Evolutionary conservation across 2,329 filamentous ascomycete species (phyloP), one percentile per base, ranked within the genome.

Genomic region (Trichoderma hamatum): DNA sequence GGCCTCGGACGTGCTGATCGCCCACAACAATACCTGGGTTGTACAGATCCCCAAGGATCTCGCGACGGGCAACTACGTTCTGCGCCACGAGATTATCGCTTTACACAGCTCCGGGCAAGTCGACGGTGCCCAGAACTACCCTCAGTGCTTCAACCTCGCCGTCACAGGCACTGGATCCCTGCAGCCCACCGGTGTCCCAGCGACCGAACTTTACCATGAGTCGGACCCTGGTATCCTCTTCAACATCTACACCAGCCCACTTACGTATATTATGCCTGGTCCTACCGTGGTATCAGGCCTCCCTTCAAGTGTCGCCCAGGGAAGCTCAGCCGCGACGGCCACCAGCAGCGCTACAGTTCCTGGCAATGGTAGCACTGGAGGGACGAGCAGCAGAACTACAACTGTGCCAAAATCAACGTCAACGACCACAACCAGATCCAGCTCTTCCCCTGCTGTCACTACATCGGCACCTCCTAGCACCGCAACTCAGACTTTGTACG

Each of bases 31-130:
- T 77, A 83, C 78, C 68, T 85, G 83, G 82, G 80, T 81, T 52
- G 80, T 86, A 28, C 83, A 80, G 9, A 83, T 87, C 65, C 85
- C 85, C 39, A 74, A 77, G 65, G 78, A 77, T 71, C 80, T 86
- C 39, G 81, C 79, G 1, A 74, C 83, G 6, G 84, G 85, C 1
- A 85, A 86, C 77, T 87, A 87, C 70, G 84, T 87, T 59, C 79
- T 87, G 46, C 83, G 85, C 9, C 84, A 86, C 72, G 85, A 87
- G 74, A 85, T 86, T 70, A 85, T 87, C 67, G 84, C 82, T 24
- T 81, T 87, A 5, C 85, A 87, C 76, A 80, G 78, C 39, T 83
- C 84, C 19, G 78, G 73, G 3, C 77, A 82, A 49, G 63, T 73
- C 34, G 72, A 79, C 6, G 81, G 81, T 58, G 84, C 84, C 2